Conservation (phyloP, 2,329 filamentous ascomycete genomes). For the Penicillium crustosum region DNA sequence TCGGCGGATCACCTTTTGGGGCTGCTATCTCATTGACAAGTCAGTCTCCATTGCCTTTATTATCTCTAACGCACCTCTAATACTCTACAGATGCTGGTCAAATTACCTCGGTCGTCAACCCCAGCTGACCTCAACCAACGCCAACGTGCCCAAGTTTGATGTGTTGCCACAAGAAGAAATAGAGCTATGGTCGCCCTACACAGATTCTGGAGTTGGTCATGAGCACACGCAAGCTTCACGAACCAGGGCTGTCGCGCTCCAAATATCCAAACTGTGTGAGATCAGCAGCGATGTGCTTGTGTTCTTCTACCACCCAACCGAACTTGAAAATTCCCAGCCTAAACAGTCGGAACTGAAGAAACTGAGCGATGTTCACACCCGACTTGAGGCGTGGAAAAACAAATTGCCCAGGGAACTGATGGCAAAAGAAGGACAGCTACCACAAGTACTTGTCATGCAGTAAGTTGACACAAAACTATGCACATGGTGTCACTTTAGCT, state of each 20-base stretch:
- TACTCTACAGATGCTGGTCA: slow-evolving; percentile 70
- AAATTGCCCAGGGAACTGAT: slow-evolving; percentile 83
- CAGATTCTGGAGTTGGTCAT: slow-evolving; percentile 74
- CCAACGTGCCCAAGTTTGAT: slow-evolving; percentile 84
- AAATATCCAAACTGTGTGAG: slow-evolving; percentile 81
- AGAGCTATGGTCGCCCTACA: slow-evolving; percentile 83
- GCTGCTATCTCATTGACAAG: slow-evolving; percentile 97
- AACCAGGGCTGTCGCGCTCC: slow-evolving; percentile 76
- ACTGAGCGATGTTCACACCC: slow-evolving; percentile 84
- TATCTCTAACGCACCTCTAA: slow-evolving; percentile 14
- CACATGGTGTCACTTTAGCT: slow-evolving; percentile 7
- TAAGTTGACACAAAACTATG: slow-evolving; percentile 51
- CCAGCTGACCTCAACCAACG: slow-evolving; percentile 75
- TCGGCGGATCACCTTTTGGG: slow-evolving; percentile 91
- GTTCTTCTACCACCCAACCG: slow-evolving; percentile 83
- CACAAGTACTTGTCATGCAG: slow-evolving; percentile 82
- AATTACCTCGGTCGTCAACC: slow-evolving; percentile 92
- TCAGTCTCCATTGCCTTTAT: slow-evolving; percentile 34
- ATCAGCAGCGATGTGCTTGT: slow-evolving; percentile 88
- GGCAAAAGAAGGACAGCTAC: slow-evolving; percentile 82
- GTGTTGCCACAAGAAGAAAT: slow-evolving; percentile 88
- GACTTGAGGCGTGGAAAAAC: slow-evolving; percentile 85
- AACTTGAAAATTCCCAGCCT: slow-evolving; percentile 61
- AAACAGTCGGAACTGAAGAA: slow-evolving; percentile 88
- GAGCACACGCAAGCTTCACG: slow-evolving; percentile 75